These are phyloP conservation scores for Fusarium neocosmosporiellum DNA, from an alignment of 2,329 filamentous ascomycete species.

Conservation along the genomic window DNA sequence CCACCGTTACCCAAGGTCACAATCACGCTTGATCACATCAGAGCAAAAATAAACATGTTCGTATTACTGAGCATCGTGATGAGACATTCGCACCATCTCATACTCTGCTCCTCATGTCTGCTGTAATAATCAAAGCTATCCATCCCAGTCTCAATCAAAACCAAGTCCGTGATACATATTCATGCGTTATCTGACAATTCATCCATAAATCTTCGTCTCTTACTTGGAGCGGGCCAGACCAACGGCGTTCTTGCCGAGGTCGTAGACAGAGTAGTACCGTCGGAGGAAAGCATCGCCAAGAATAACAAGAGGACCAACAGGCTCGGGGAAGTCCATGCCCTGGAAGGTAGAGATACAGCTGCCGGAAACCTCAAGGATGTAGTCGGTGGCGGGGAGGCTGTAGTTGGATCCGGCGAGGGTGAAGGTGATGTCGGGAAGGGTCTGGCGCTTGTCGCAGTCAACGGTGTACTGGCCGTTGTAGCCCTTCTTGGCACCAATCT, in stretches of 20 bases:
- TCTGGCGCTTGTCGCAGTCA: constrained; percentile 85
- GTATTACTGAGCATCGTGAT: constrained; percentile 39
- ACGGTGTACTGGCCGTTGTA: constrained; percentile 97
- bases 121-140: constrained; percentile 33
- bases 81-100: constrained; percentile 20
- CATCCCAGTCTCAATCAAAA: constrained; percentile 29
- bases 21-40: not conserved
- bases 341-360: constrained; percentile 98
- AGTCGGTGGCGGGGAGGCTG: constrained; percentile 88
- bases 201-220: constrained; percentile 29
- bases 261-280: constrained; percentile 95
- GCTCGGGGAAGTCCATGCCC: constrained; percentile 92
- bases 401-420: constrained; percentile 93
- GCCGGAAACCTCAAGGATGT: constrained; percentile 94
- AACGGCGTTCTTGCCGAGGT: constrained; percentile 88
- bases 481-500: constrained; percentile 98
- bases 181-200: constrained; percentile 35
- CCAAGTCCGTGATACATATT: constrained; percentile 30
- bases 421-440: constrained; percentile 91
- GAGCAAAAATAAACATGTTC: constrained; percentile 24
- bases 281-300: constrained; percentile 89
- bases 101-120: constrained; percentile 12
- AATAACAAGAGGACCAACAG: constrained; percentile 91
- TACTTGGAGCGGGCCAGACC: constrained; percentile 87
- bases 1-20: constrained; percentile 2